These are phyloP conservation scores for Phytophthora citrophthora DNA, from an alignment of 352 stramenopile species.

Conservation along the genomic window DNA sequence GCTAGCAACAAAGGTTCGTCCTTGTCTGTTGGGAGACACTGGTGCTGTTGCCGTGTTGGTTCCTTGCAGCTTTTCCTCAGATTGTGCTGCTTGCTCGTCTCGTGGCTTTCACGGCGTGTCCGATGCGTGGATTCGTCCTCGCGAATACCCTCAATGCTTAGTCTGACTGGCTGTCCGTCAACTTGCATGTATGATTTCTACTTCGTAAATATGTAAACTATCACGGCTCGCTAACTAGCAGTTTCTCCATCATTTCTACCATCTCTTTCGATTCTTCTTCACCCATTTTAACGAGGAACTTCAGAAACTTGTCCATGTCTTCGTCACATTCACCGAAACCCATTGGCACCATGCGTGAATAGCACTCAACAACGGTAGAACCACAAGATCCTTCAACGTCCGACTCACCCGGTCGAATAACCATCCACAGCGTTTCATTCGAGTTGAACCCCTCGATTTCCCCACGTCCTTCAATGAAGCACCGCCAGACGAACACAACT, in stretches of 20 bases:
- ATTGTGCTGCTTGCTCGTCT: slow-evolving; percentile 16
- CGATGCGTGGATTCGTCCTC: slow-evolving; percentile 26
- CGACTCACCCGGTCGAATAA: background rate
- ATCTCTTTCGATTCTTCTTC: background rate
- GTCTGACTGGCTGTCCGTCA: slow-evolving; percentile 26
- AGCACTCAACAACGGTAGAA: background rate
- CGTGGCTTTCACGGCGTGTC: slow-evolving; percentile 24
- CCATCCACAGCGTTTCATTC: background rate
- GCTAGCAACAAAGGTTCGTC: slow-evolving; percentile 68
- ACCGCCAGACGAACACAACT: background rate
- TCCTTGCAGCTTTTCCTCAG: slow-evolving; percentile 15
- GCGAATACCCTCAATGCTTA: slow-evolving; percentile 8
- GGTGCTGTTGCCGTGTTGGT: slow-evolving; percentile 6
- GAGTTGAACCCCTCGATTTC: slow-evolving; percentile 1
- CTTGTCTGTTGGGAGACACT: slow-evolving; percentile 51
- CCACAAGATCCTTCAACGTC: background rate
- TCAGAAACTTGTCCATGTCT: background rate
- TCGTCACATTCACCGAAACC: background rate
- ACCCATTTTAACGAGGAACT: background rate
- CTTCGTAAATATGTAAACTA: too few relatives aligned
- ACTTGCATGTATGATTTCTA: too few relatives aligned
- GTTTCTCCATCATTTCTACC: background rate
- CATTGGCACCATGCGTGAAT: background rate
- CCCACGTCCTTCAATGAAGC: background rate
- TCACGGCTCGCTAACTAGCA: background rate